Evolutionary conservation across 768 basidiomycete species (phyloP), one percentile per base, ranked within the genome.

Genomic region (Boletus sensibilis): DNA sequence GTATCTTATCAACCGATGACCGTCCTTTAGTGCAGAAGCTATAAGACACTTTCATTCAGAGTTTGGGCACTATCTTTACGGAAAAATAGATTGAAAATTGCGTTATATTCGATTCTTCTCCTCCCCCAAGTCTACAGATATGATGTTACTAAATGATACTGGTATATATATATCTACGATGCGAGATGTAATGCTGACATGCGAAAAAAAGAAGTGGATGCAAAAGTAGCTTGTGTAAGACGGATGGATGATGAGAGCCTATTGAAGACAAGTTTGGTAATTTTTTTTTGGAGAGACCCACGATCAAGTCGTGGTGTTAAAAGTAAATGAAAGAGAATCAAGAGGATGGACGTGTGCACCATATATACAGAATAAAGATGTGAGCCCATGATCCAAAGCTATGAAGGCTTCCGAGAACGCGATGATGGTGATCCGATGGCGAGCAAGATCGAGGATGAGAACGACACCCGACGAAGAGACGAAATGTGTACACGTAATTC

Each of bases 401-500:
- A 43, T 8, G 9, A 20, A 39, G 13, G 38, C 39, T 56, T 56
- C 45, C 46, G 27, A 38, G 29, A 38, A 34, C 11, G 47, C 29
- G 16, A 18, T 8, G 46, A 48, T 7, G 27, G 16, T 23, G 46
- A 53, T 55, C 46, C 51, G 35, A 31, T 20, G 40, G 53, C 31
- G 52, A 49, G 52, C 37, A 48, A 42, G 62, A 46, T 42, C 45
- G 49, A 48, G 23, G 53, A 45, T 41, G 55, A 53, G 34, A 57
- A 62, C 42, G 64, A 55, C 52, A 44, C 61, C 58, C 52, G 42
- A 54, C n/a, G 34, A 45, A 45, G 55, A 35, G 58, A 42, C 49
- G 13, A 59, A 57, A 55, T 68, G 68, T 69, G 55, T 71, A 69
- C 70, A 69, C 59, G 55, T 72, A 69, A 63, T 69, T 67, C 70